Percentiles rank a stretch among this genome's conserved stretches.
These are phyloP conservation scores for Neoscytalidium dimidiatum DNA, from an alignment of 2,329 filamentous ascomycete genomes.

Conservation along the genomic window DNA sequence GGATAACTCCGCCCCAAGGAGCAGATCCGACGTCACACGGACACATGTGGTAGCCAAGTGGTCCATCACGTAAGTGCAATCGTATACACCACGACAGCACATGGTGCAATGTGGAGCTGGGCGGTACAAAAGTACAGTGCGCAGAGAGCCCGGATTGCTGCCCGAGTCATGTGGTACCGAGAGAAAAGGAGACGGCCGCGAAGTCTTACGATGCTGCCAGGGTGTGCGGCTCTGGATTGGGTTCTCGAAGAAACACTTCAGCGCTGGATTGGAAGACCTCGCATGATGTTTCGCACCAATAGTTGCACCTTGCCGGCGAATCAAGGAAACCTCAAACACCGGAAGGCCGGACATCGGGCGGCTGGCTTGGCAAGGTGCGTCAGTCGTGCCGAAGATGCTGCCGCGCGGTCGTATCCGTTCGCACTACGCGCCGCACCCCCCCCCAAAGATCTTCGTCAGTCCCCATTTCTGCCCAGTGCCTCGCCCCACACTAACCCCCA, in stretches of 20 bases:
- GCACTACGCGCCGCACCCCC: slow-evolving; percentile 4
- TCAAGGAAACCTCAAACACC: neutral
- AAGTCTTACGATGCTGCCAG: neutral
- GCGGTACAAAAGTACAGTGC: neutral
- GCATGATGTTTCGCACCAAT: neutral
- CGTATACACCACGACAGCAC: neutral
- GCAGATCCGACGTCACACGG: neutral
- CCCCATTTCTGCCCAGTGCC: slow-evolving; percentile 1
- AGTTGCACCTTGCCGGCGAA: neutral
- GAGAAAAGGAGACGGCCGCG: slow-evolving; percentile 2
- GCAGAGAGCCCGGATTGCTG: neutral
- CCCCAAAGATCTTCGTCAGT: slow-evolving; percentile 1
- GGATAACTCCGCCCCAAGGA: neutral
- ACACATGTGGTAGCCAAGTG: neutral
- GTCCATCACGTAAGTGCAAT: neutral
- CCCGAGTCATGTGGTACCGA: slow-evolving; percentile 4
- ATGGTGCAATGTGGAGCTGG: neutral
- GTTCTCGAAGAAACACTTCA: neutral
- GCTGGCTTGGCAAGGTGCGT: neutral
- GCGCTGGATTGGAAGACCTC: neutral
- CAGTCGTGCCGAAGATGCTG: neutral
- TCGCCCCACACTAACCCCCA: slow-evolving; percentile 3
- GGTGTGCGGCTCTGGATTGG: neutral
- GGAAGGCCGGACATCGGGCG: neutral
- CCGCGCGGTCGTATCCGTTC: neutral